These are phyloP conservation scores for Saccharomycopsis sp. DNA, from an alignment of 805 yeast species.

Conservation along the genomic window DNA sequence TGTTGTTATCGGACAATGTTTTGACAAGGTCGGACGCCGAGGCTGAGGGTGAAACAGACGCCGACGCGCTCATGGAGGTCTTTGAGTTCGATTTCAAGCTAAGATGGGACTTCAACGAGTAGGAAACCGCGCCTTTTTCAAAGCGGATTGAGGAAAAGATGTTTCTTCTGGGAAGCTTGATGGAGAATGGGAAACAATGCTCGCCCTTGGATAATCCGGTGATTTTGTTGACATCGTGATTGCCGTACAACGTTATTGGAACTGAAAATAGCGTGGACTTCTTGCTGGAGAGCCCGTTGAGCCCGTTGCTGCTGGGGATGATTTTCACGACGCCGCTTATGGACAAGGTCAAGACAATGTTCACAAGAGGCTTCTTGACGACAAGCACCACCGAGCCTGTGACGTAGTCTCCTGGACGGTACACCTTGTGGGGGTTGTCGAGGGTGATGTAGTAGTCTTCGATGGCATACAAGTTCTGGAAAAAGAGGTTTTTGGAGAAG, in stretches of 20 bases:
- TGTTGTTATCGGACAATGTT: too few species aligned
- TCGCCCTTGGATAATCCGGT: constrained; percentile 67
- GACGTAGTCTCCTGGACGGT: constrained; percentile 74
- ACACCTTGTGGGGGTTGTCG: constrained; percentile 66
- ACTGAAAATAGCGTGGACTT: constrained; percentile 14
- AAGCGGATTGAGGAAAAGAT: constrained; percentile 69
- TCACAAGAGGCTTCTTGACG: constrained; percentile 45
- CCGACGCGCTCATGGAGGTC: neutral
- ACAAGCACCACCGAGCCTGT: constrained; percentile 54
- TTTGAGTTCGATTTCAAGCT: constrained; percentile 1
- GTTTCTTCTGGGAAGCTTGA: constrained; percentile 66
- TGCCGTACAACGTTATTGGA: constrained; percentile 11
- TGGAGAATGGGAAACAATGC: constrained; percentile 80
- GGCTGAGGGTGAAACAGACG: neutral
- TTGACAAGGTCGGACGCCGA: too few species aligned
- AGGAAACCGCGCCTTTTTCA: constrained; percentile 76
- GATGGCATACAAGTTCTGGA: constrained; percentile 14
- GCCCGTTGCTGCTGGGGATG: neutral
- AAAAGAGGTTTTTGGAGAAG: constrained; percentile 8
- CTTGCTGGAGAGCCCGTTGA: constrained; percentile 2
- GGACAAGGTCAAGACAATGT: constrained; percentile 28
- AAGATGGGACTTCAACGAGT: constrained; percentile 44
- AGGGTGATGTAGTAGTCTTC: constrained; percentile 59
- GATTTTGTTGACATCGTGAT: neutral
- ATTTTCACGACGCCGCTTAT: constrained; percentile 17